Conservation (phyloP, 805 yeast species). For the Starmerella bombicola region DNA sequence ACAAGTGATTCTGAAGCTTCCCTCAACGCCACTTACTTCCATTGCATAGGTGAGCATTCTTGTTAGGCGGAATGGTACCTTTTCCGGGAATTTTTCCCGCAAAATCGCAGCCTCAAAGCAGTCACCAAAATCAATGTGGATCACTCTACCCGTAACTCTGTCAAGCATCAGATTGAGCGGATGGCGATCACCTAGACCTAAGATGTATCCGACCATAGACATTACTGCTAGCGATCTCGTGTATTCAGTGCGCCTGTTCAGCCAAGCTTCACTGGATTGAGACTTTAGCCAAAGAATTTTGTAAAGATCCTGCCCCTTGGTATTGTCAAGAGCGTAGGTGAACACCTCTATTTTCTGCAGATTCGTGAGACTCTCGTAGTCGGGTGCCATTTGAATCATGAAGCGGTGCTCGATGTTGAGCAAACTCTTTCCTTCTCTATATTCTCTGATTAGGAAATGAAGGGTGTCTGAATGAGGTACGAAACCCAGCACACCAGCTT, state of each 20-base stretch:
- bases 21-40: constrained; percentile 98
- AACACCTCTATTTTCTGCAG: constrained; percentile 93
- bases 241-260: constrained; percentile 90
- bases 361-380: constrained; percentile 77
- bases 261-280: constrained; percentile 93
- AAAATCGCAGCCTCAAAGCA: constrained; percentile 97
- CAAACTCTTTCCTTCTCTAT: constrained; percentile 80
- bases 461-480: constrained; percentile 95
- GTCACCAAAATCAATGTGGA: constrained; percentile 97
- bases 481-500: constrained; percentile 94
- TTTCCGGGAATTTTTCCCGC: constrained; percentile 94
- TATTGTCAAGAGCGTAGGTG: constrained; percentile 87
- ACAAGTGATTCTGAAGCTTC: constrained; percentile 89
- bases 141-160: constrained; percentile 84
- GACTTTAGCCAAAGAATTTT: constrained; percentile 94
- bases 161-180: constrained; percentile 95
- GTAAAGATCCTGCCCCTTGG: constrained; percentile 91
- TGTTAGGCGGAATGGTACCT: constrained; percentile 92
- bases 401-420: constrained; percentile 88
- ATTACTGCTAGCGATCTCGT: constrained; percentile 92
- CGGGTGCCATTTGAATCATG: constrained; percentile 96
- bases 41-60: constrained; percentile 95
- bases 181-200: constrained; percentile 95
- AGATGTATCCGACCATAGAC: constrained; percentile 97
- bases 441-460: constrained; percentile 83